phyloP scores from a whole-genome alignment of 2,329 filamentous ascomycete species.

The Cryoendolithus antarcticus region DNA sequence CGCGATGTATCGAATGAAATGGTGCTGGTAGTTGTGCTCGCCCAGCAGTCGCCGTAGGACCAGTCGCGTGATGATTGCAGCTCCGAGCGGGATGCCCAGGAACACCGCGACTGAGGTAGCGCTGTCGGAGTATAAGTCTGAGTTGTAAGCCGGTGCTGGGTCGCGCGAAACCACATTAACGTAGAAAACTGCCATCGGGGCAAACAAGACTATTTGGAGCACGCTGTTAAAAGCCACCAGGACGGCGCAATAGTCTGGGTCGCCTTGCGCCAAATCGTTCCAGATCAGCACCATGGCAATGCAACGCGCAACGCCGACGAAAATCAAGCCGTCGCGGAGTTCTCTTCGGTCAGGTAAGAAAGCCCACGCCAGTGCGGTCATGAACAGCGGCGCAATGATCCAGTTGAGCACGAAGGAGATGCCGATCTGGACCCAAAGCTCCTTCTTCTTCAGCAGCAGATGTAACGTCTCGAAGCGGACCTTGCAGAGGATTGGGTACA shows the following conservation, averaged over 20 bases:
- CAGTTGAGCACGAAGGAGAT: slow-evolving; percentile 72
- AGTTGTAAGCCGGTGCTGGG: slow-evolving; percentile 28
- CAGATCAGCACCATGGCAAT: slow-evolving; percentile 84
- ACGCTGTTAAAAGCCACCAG: slow-evolving; percentile 38
- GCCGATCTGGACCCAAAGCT: slow-evolving; percentile 65
- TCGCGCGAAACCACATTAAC: slow-evolving; percentile 48
- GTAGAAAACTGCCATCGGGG: slow-evolving; percentile 36
- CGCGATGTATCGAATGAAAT: slow-evolving; percentile 57
- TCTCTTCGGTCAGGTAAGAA: slow-evolving; percentile 39
- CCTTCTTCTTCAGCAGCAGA: slow-evolving; percentile 45
- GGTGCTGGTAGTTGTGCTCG: slow-evolving; percentile 49
- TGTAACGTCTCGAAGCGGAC: slow-evolving; percentile 67
- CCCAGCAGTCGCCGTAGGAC: slow-evolving; percentile 43
- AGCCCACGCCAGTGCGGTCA: slow-evolving; percentile 62
- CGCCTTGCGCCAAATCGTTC: slow-evolving; percentile 61
- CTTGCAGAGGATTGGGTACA: slow-evolving; percentile 88
- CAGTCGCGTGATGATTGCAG: slow-evolving; percentile 65
- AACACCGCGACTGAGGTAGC: slow-evolving; percentile 76
- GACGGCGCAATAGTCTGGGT: slow-evolving; percentile 66
- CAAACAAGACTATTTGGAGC: slow-evolving; percentile 36
- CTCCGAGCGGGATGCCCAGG: slow-evolving; percentile 66
- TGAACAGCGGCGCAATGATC: slow-evolving; percentile 69
- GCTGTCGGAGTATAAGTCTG: slow-evolving; percentile 35
- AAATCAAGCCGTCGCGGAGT: slow-evolving; percentile 52
- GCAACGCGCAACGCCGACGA: slow-evolving; percentile 73